Evolutionary conservation across 2,329 filamentous ascomycete genomes (phyloP).

Genomic region (Alternaria consortialis): DNA sequence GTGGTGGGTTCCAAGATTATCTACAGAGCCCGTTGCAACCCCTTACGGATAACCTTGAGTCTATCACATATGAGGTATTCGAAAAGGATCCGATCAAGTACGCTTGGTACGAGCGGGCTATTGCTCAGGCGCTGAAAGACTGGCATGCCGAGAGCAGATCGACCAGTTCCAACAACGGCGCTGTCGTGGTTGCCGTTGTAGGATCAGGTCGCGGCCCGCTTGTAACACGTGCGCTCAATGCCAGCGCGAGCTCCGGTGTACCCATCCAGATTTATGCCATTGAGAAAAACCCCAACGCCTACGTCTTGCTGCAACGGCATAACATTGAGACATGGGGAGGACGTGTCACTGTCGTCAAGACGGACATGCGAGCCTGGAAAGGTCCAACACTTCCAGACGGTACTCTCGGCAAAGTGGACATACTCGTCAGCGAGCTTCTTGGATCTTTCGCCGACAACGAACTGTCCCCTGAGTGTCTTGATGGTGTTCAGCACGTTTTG

Average conservation of each 20-base stretch:
- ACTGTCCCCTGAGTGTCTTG: slow-evolving; percentile 93
- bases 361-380: slow-evolving; percentile 96
- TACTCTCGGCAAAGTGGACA: slow-evolving; percentile 77
- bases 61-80: slow-evolving; percentile 97
- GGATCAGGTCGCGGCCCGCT: slow-evolving; percentile 92
- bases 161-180: slow-evolving; percentile 73
- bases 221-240: slow-evolving; percentile 84
- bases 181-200: slow-evolving; percentile 87
- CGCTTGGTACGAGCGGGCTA: slow-evolving; percentile 89
- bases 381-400: slow-evolving; percentile 71
- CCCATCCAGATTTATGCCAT: slow-evolving; percentile 88
- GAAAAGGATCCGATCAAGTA: slow-evolving; percentile 99
- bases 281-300: slow-evolving; percentile 98
- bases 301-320: slow-evolving; percentile 87
- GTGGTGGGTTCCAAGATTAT: slow-evolving; percentile 86
- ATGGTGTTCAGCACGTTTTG: slow-evolving; percentile 94
- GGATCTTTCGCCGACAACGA: slow-evolving; percentile 98
- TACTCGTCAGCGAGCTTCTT: slow-evolving; percentile 90
- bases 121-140: slow-evolving; percentile 80
- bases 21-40: slow-evolving; percentile 94
- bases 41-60: slow-evolving; percentile 94
- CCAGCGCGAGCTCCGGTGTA: slow-evolving; percentile 78
- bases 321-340: slow-evolving; percentile 82
- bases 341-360: slow-evolving; percentile 87
- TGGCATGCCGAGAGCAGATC: slow-evolving; percentile 78